Evolutionary conservation across 257 asterid genomes (phyloP).

Genomic region (Solanum virginianum): DNA sequence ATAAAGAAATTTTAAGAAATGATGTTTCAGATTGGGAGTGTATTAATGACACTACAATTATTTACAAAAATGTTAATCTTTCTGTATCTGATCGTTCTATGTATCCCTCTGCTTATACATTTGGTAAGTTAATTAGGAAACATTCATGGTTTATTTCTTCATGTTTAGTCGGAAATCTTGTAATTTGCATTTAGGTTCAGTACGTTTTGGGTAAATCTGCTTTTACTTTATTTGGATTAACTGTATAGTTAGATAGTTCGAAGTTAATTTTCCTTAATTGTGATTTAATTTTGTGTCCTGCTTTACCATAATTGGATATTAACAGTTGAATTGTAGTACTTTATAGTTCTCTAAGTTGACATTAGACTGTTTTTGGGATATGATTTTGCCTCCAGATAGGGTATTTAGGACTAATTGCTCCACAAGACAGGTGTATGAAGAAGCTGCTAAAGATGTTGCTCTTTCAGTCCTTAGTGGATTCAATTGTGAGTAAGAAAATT

Average conservation of each 20-base stretch:
- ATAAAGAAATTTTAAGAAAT: slow-evolving; percentile 54
- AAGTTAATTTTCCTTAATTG: background rate
- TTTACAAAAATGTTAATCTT: slow-evolving; percentile 61
- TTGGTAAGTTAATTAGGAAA: slow-evolving; percentile 40
- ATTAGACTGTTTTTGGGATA: background rate
- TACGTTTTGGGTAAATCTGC: background rate
- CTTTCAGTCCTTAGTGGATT: slow-evolving; percentile 75
- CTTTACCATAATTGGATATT: background rate
- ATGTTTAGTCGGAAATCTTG: background rate
- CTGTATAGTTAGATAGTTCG: background rate
- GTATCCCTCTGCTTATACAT: slow-evolving; percentile 72
- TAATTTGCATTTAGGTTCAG: background rate
- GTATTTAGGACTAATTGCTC: slow-evolving; percentile 64
- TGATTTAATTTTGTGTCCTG: background rate
- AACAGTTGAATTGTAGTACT: background rate
- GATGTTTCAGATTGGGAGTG: slow-evolving; percentile 97
- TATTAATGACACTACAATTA: slow-evolving; percentile 58
- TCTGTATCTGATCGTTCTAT: slow-evolving; percentile 72
- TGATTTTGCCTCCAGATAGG: slow-evolving; percentile 40
- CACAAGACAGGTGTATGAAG: slow-evolving; percentile 79
- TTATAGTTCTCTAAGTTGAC: background rate
- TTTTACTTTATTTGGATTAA: background rate
- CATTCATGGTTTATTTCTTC: background rate
- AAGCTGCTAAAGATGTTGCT: slow-evolving; percentile 85
- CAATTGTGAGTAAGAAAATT: slow-evolving; percentile 48